A percentile compares a stretch with the other conserved stretches of the same genome.
Evolutionary conservation across 2,329 filamentous ascomycete species (phyloP).

Genomic region (Lachnellula suecica): DNA sequence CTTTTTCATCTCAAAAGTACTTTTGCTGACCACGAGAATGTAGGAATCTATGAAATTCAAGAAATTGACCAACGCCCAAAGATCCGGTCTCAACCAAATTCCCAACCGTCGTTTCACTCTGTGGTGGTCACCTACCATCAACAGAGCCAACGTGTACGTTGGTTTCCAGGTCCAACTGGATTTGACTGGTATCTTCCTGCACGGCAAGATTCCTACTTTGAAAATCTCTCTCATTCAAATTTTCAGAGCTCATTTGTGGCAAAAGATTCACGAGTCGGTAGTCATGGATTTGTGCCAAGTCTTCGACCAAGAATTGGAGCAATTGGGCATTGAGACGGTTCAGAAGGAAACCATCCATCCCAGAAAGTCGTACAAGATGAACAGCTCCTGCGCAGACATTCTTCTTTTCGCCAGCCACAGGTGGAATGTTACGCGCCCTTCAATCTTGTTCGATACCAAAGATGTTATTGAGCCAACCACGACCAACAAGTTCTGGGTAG

Average conservation of each 20-base stretch:
- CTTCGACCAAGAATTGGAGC: slow-evolving; percentile 95
- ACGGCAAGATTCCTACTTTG: slow-evolving; percentile 96
- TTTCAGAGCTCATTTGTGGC: slow-evolving; percentile 99
- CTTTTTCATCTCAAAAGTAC: too few relatives aligned
- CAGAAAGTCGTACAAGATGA: slow-evolving; percentile 99
- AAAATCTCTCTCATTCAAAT: slow-evolving; percentile 99
- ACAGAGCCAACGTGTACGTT: slow-evolving; percentile 95
- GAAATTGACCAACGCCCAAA: slow-evolving; percentile 95
- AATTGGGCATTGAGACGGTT: slow-evolving; percentile 92
- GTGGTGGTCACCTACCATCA: slow-evolving; percentile 96
- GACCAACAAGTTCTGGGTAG: slow-evolving; percentile 99
- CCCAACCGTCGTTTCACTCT: slow-evolving; percentile 97
- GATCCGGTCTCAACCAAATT: slow-evolving; percentile 96
- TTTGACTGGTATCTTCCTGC: slow-evolving; percentile 96
- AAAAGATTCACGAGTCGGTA: slow-evolving; percentile 98
- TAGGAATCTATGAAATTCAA: slow-evolving; percentile 90
- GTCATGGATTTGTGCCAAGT: slow-evolving; percentile 99
- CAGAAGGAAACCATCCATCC: slow-evolving; percentile 99
- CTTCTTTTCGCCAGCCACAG: slow-evolving; percentile 96
- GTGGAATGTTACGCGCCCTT: slow-evolving; percentile 96
- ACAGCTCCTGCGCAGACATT: slow-evolving; percentile 97
- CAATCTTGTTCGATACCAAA: slow-evolving; percentile 92
- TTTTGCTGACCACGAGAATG: too few relatives aligned
- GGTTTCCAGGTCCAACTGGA: slow-evolving; percentile 99
- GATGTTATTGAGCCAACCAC: slow-evolving; percentile 91